These are phyloP conservation scores for Parastagonospora avenae DNA, from an alignment of 2,329 filamentous ascomycete genomes.

Conservation along the genomic window DNA sequence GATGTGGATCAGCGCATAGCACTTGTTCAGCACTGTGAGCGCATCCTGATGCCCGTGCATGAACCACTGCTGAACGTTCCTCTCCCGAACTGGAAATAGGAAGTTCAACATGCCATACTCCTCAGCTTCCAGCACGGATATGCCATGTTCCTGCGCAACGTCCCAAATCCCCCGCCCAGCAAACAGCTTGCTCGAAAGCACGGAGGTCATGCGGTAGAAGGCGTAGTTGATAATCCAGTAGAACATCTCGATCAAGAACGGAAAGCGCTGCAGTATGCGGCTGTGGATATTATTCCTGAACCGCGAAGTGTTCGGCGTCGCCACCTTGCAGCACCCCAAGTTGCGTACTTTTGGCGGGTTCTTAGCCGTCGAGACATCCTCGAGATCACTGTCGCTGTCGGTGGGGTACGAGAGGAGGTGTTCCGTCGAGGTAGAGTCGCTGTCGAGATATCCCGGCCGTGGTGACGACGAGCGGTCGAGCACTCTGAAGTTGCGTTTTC, in stretches of 20 bases:
- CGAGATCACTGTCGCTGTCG: constrained; percentile 45
- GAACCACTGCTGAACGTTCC: constrained; percentile 62
- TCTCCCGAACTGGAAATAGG: constrained; percentile 59
- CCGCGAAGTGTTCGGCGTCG: constrained; percentile 65
- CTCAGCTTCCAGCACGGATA: constrained; percentile 62
- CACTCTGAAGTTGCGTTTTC: constrained; percentile 52
- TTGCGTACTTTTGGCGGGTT: constrained; percentile 56
- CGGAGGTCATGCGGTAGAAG: constrained; percentile 66
- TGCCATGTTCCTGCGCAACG: constrained; percentile 60
- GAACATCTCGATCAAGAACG: constrained; percentile 75
- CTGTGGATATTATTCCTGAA: constrained; percentile 66
- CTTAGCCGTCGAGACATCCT: constrained; percentile 44
- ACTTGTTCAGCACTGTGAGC: constrained; percentile 62
- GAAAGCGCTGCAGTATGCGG: constrained; percentile 68
- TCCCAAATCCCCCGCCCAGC: constrained; percentile 61
- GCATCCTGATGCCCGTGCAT: constrained; percentile 59
- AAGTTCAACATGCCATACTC: constrained; percentile 56
- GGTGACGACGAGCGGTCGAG: constrained; percentile 36
- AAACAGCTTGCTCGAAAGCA: constrained; percentile 58
- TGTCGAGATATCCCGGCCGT: constrained; percentile 42
- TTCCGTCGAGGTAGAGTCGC: constrained; percentile 46
- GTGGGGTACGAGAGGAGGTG: constrained; percentile 46
- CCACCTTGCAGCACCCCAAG: constrained; percentile 57
- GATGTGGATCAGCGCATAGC: constrained; percentile 65
- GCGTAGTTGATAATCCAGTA: constrained; percentile 72